Evolutionary conservation across 768 basidiomycete genomes (phyloP), one percentile per base, ranked within the genome.

Genomic region (Neoboletus magnificus): DNA sequence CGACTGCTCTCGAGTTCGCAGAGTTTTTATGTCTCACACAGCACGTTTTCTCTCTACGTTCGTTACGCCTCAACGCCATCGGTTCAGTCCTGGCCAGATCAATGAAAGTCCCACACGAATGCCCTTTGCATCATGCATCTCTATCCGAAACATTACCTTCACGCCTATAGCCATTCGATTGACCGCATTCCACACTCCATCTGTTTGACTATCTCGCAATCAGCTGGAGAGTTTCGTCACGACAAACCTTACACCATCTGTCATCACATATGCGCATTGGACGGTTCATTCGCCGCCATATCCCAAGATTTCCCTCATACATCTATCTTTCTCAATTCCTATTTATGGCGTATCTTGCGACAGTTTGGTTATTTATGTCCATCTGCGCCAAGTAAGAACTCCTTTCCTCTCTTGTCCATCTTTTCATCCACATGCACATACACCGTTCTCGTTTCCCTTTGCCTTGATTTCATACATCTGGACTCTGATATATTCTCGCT

Each of bases 331-430:
- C 18, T 15, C 29, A 41, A 56, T 56, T 56, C 50, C 41, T 61
- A 69, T 70, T 70, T 70, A 64, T 56, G 63, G 66, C 66, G 69
- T 70, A 70, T 66, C 57, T 66, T 56, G 62, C 13, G 71, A 55
- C 62, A 45, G 37, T 22, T 25, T 13, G 50, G 46, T 42, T 72
- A 70, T 72, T 59, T 72, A 70, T 62, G 68, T 66, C 62, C 62
- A 59, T 61, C 65, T 68, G 52, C 64, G 68, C 68, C 68, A 22
- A 40, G 50, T 61, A 54, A 59, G 43, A 48, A 32, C n/a, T 23
- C 22, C 16, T 40, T 40, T 44, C 23, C n/a, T 5, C 15, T 27
- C 13, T 15, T 25, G 45, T 48, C 32, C 15, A 42, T 52, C 50
- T 30, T 39, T 23, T 29, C 18, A 25, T 45, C 36, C 30, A 20